Base-by-base conservation (phyloP, 2,329 filamentous ascomycete genomes). In the Colletotrichum gigasporum region DNA sequence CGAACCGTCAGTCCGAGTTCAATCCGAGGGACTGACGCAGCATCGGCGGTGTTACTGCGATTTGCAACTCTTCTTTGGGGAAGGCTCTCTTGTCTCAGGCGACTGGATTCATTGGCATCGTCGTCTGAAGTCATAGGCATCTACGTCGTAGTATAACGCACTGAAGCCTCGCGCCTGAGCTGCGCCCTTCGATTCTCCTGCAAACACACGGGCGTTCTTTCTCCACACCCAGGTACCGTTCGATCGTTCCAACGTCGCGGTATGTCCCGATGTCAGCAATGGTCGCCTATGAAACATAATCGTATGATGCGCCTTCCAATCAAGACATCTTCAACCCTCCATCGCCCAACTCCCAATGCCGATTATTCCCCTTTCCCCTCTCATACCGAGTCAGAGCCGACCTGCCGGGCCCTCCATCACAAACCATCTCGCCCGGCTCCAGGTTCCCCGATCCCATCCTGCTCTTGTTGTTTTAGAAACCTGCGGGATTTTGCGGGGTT, bases 401-500 rank as follows among this genome's bases (percentile, higher is more conserved):
- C 20, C 16, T 18, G 18, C 53, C 37, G 59, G 30, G 24, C 24
- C 26, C 4, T 16, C 26, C 34, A n/a, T 30, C 28, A 30, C 2
- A 55, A 41, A 37, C 44, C 41, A 5, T 45, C 39, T 30, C 22
- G 41, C n/a, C 30, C 22, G 10, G n/a, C 22, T 48, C 32, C 26
- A 44, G 28, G 52, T 45, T 34, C 34, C 37, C 34, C 18, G 45
- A 45, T 34, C 60, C 37, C 42, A 57, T 58, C 37, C 37, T 20
- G 18, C n/a, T 55, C 59, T 20, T 9, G 12, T 16, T 28, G 45
- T 14, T 37, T 57, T 52, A 37, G 30, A 59, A 63, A 39, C 53
- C 22, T 63, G 60, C 45, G 60, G 60, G 60, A 54, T 58, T 63
- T 42, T 57, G 52, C 52, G 59, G 59, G 59, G 52, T 57, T 50